Evolutionary conservation across 345 rosid genomes (phyloP).

Genomic region (Brassica carinata): DNA sequence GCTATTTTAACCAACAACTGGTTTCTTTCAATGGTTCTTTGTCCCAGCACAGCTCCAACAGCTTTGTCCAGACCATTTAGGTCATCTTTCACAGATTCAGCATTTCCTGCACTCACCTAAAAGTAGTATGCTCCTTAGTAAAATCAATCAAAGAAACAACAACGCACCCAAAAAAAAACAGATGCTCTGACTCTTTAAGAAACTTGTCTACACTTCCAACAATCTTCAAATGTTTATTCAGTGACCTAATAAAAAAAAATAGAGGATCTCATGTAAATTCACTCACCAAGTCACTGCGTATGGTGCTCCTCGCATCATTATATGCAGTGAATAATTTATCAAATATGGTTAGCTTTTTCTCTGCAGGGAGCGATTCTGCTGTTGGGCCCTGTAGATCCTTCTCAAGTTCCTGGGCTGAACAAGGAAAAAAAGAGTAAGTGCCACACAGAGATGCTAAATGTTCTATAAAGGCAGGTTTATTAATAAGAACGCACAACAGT

Average conservation of each 20-base stretch:
- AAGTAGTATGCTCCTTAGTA: conserved; percentile 24
- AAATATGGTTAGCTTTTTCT: conserved; percentile 72
- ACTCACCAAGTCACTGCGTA: conserved; percentile 90
- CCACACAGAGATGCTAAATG: conserved; percentile 15
- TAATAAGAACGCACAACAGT: conserved; percentile 4
- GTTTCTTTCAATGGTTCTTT: conserved; percentile 90
- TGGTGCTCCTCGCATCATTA: conserved; percentile 90
- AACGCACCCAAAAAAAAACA: conserved; percentile 17
- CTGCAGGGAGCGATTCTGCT: conserved; percentile 72
- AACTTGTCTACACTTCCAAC: conserved; percentile 13
- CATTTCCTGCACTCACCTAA: conserved; percentile 90
- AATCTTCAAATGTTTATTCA: not conserved
- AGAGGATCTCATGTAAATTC: conserved; percentile 10
- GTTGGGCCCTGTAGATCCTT: conserved; percentile 84
- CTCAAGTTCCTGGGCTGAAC: conserved; percentile 96
- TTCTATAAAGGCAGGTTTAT: conserved; percentile 14
- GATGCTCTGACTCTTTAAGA: conserved; percentile 4
- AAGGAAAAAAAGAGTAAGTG: conserved; percentile 29
- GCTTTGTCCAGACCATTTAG: conserved; percentile 97
- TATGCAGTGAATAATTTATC: conserved; percentile 93
- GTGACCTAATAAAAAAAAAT: conserved; percentile 3
- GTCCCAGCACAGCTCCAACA: conserved; percentile 86
- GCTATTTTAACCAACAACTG: conserved; percentile 86
- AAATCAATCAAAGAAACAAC: conserved; percentile 28
- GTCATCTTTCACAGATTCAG: conserved; percentile 89